A percentile compares a stretch with the other conserved stretches of the same genome.
Conservation (phyloP, 2,329 filamentous ascomycete genomes). For the Colletotrichum cordylinicola region DNA sequence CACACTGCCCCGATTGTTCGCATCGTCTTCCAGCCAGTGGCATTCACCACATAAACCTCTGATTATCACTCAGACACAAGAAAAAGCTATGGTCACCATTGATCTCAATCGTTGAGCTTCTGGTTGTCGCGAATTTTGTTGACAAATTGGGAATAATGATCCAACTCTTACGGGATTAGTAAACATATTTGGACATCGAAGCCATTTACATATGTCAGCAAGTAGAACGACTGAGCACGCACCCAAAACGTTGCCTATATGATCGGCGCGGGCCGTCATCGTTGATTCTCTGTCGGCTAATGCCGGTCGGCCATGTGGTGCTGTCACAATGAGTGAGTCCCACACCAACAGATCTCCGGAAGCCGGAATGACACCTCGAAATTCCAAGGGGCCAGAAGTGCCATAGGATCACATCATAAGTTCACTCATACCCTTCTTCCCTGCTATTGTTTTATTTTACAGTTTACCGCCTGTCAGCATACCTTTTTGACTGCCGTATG, state of each 20-base stretch:
- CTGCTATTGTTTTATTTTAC: too few relatives aligned
- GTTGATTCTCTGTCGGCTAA: background rate
- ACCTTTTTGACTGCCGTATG: too few relatives aligned
- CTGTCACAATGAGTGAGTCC: background rate
- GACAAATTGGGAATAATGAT: background rate
- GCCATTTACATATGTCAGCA: background rate
- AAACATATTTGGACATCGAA: background rate
- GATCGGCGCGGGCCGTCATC: background rate
- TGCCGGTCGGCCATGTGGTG: background rate
- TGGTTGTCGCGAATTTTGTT: background rate
- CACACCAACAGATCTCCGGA: background rate
- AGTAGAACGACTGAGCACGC: background rate
- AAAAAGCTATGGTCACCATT: too few relatives aligned
- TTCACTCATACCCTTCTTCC: too few relatives aligned
- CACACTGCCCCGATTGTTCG: background rate
- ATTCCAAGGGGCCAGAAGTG: background rate
- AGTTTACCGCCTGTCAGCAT: too few relatives aligned
- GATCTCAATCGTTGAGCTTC: background rate
- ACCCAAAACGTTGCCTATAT: background rate
- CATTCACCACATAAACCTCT: rapidly evolving
- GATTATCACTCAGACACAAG: too few relatives aligned
- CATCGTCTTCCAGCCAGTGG: background rate
- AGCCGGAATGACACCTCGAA: background rate
- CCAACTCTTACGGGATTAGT: background rate
- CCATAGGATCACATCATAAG: background rate